phyloP scores from a whole-genome alignment of 2,329 filamentous ascomycete species.

The Sarocladium brachiariae region DNA sequence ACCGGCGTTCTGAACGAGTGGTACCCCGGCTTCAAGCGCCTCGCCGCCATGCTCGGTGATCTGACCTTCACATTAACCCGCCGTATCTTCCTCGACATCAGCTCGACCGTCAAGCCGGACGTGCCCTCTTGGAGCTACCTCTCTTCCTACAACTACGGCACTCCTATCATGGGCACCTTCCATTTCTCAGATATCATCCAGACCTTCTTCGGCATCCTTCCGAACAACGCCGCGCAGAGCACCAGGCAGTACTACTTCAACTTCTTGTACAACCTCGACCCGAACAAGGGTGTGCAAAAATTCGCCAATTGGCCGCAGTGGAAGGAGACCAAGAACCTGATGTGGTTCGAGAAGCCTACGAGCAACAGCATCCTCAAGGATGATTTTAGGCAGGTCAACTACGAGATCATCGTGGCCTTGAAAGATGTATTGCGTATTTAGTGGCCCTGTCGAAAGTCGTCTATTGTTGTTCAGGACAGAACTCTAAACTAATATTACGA shows the following conservation, averaged over 20 bases:
- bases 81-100: constrained; percentile 51
- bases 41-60: constrained; percentile 70
- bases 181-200: constrained; percentile 65
- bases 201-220: constrained; percentile 58
- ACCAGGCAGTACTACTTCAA: constrained; percentile 65
- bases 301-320: constrained; percentile 36
- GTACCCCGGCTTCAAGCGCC: constrained; percentile 71
- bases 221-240: constrained; percentile 53
- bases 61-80: constrained; percentile 67
- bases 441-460: not conserved
- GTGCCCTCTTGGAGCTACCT: constrained; percentile 72
- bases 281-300: constrained; percentile 47
- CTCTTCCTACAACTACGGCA: constrained; percentile 62
- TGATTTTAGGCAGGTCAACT: constrained; percentile 28
- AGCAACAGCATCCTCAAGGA: constrained; percentile 27
- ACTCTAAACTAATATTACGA: too few relatives aligned
- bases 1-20: constrained; percentile 62
- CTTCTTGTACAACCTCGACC: constrained; percentile 65
- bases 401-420: constrained; percentile 21
- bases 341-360: constrained; percentile 34
- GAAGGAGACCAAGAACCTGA: constrained; percentile 38
- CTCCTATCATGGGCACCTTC: constrained; percentile 67
- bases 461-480: too few relatives aligned
- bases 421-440: constrained; percentile 19
- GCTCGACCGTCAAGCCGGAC: constrained; percentile 40